Conservation (phyloP, 495 filamentous ascomycete species). For the Mytilinidion resinicola region DNA sequence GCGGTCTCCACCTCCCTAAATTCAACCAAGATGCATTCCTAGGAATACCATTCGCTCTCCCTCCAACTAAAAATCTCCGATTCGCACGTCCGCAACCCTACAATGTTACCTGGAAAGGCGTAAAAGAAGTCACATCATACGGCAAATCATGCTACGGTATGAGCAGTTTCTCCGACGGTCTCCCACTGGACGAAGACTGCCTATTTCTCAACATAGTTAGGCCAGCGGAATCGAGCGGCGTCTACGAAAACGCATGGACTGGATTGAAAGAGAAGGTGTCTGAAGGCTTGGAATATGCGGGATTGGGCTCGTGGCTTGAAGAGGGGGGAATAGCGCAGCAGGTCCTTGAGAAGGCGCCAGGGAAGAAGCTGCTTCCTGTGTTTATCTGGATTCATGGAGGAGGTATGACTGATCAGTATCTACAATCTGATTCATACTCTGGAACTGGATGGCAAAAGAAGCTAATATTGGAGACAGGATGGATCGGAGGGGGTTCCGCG, state of each 20-base stretch:
- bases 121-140: not conserved
- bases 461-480: not conserved
- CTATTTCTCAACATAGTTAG: slow-evolving; percentile 5
- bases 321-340: too few species aligned
- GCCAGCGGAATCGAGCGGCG: not conserved
- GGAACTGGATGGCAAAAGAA: too few species aligned
- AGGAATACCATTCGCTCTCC: not conserved
- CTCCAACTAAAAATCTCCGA: not conserved
- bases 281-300: too few species aligned
- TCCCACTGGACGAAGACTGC: slow-evolving; percentile 5
- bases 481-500: slow-evolving; percentile 7
- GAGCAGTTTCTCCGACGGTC: not conserved
- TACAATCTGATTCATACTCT: too few species aligned
- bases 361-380: too few species aligned
- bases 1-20: not conserved
- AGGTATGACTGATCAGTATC: too few species aligned
- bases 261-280: too few species aligned
- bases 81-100: not conserved
- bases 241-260: not conserved
- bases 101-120: not conserved
- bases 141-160: not conserved
- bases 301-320: too few species aligned
- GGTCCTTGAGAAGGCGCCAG: too few species aligned
- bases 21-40: slow-evolving; percentile 8
- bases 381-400: too few species aligned